These are phyloP conservation scores for Medicago truncatula DNA, from an alignment of 306 rosid species.

Conservation along the genomic window MtrunA17r5.0-ANR NC_053042.1:42582501-42583000, in stretches of 20 bases:
- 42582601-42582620: constrained; percentile 40
- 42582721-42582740: constrained; percentile 75
- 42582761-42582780: constrained; percentile 54
- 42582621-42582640: constrained; percentile 57
- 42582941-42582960: constrained; percentile 56
- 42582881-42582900: constrained; percentile 74
- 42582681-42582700: constrained; percentile 68
- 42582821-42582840: constrained; percentile 70
- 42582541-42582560: constrained; percentile 36
- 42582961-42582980: constrained; percentile 87
- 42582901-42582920: constrained; percentile 48
- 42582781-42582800: constrained; percentile 72
- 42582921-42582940: constrained; percentile 68
- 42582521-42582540: constrained; percentile 49
- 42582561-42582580: constrained; percentile 62
- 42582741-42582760: constrained; percentile 65
- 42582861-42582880: constrained; percentile 81
- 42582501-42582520: constrained; percentile 64
- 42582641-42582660: constrained; percentile 73
- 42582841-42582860: constrained; percentile 63
- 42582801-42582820: constrained; percentile 81
- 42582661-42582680: constrained; percentile 70
- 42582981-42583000: constrained; percentile 85
- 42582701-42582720: constrained; percentile 77
- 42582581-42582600: constrained; percentile 42